Evolutionary conservation across 2,329 filamentous ascomycete species (phyloP).

Genomic region (Ophiostoma novo-ulmi): DNA sequence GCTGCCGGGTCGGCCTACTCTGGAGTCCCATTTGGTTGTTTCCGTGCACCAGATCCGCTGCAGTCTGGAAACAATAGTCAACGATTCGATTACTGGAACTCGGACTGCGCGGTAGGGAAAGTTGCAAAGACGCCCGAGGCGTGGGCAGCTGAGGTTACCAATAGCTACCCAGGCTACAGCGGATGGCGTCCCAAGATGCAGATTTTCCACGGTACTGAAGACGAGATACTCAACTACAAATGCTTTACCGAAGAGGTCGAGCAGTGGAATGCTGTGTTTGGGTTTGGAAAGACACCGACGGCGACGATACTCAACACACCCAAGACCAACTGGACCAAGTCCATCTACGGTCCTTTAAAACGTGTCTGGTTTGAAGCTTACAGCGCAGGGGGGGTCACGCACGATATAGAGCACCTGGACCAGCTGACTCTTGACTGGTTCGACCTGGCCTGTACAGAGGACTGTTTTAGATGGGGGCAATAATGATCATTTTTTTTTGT

Average conservation of each 20-base stretch:
- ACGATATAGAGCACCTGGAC: neutral
- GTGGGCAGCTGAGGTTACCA: neutral
- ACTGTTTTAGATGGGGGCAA: neutral
- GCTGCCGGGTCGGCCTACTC: neutral
- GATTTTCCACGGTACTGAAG: neutral
- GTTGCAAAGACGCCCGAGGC: neutral
- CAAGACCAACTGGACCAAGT: slow-evolving; percentile 2
- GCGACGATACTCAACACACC: neutral
- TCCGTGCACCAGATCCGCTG: neutral
- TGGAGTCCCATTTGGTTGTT: neutral
- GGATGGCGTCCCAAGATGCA: neutral
- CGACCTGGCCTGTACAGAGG: neutral
- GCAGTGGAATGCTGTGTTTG: neutral
- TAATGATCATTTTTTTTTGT: neutral
- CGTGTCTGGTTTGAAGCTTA: neutral
- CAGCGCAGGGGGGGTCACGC: neutral
- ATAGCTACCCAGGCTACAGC: neutral
- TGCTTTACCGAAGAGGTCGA: neutral
- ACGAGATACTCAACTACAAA: neutral
- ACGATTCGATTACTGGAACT: neutral
- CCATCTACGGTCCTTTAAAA: neutral
- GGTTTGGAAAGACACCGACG: neutral
- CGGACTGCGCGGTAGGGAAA: neutral
- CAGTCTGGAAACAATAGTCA: neutral
- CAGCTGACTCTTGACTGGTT: slow-evolving; percentile 3